A percentile compares a stretch with the other conserved stretches of the same genome.
phyloP scores from a whole-genome alignment of 495 filamentous ascomycete genomes.

The Wilcoxina mikolae region DNA sequence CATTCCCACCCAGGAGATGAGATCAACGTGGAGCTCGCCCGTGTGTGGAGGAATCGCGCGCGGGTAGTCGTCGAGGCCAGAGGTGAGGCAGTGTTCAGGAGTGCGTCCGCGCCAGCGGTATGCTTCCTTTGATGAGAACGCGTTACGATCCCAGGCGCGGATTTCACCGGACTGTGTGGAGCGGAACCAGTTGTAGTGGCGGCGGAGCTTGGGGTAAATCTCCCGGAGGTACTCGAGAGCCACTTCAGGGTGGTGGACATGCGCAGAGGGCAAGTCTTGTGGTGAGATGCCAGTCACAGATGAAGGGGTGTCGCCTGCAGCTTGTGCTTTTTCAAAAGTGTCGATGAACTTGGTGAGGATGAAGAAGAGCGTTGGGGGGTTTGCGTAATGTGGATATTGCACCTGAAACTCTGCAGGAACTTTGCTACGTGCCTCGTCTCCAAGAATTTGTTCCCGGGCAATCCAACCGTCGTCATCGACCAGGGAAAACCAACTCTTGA shows the following conservation, averaged over 20 bases:
- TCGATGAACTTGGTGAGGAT: slow-evolving; percentile 69
- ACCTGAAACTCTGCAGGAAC: slow-evolving; percentile 89
- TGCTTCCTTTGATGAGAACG: slow-evolving; percentile 70
- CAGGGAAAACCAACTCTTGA: slow-evolving; percentile 87
- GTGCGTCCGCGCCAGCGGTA: slow-evolving; percentile 95
- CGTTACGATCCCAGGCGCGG: slow-evolving; percentile 76
- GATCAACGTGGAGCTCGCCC: slow-evolving; percentile 87
- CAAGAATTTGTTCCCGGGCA: slow-evolving; percentile 88
- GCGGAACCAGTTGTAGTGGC: slow-evolving; percentile 88
- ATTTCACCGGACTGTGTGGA: slow-evolving; percentile 82
- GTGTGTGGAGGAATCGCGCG: slow-evolving; percentile 92
- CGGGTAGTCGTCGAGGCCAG: slow-evolving; percentile 91
- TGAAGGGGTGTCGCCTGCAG: slow-evolving; percentile 3
- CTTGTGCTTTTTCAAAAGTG: slow-evolving; percentile 40
- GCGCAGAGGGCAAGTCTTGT: slow-evolving; percentile 38
- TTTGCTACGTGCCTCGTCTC: slow-evolving; percentile 86
- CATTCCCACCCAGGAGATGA: slow-evolving; percentile 93
- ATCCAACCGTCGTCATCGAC: slow-evolving; percentile 99
- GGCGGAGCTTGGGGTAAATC: slow-evolving; percentile 82
- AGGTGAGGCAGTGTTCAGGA: slow-evolving; percentile 71
- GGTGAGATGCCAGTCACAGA: slow-evolving; percentile 13
- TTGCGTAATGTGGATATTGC: slow-evolving; percentile 96
- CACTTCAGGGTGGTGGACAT: slow-evolving; percentile 50
- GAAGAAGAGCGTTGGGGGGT: slow-evolving; percentile 92
- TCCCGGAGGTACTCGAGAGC: slow-evolving; percentile 59